These are phyloP conservation scores for Tolypocladium paradoxum DNA, from an alignment of 2,329 filamentous ascomycete species.

Conservation along the genomic window DNA sequence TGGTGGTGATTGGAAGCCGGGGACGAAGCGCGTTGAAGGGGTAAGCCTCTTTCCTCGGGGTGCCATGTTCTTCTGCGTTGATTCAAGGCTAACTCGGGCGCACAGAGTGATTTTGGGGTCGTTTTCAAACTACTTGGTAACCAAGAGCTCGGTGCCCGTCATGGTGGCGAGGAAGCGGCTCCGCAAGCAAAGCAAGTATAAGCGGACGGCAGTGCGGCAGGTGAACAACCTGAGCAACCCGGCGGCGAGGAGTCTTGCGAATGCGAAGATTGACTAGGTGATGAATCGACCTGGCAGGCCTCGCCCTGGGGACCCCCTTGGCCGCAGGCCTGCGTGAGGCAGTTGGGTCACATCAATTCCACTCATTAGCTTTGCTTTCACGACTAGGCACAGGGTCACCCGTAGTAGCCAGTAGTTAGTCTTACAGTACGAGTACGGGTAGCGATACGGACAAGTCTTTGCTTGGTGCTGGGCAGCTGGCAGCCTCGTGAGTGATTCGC, in stretches of 20 bases:
- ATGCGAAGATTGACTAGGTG: slow-evolving; percentile 60
- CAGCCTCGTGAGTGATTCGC: not conserved
- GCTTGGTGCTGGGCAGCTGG: not conserved
- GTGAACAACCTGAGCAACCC: slow-evolving; percentile 74
- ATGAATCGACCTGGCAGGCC: not conserved
- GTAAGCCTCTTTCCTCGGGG: slow-evolving; percentile 38
- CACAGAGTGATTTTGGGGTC: slow-evolving; percentile 81
- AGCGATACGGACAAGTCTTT: not conserved
- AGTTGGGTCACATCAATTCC: not conserved
- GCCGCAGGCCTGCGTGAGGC: not conserved
- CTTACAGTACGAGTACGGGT: not conserved
- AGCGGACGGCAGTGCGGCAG: slow-evolving; percentile 54
- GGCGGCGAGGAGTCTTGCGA: slow-evolving; percentile 52
- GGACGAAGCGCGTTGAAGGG: slow-evolving; percentile 89
- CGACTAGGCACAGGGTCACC: not conserved
- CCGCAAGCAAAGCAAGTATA: slow-evolving; percentile 75
- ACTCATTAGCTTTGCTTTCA: not conserved
- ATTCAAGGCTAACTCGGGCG: slow-evolving; percentile 18
- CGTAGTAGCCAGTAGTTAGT: no score
- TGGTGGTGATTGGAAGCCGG: slow-evolving; percentile 86
- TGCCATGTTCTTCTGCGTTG: not conserved
- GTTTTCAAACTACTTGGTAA: slow-evolving; percentile 95
- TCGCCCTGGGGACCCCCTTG: not conserved
- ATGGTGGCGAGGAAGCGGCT: slow-evolving; percentile 94
- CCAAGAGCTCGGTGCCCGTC: slow-evolving; percentile 90